Base-by-base conservation (phyloP, 495 filamentous ascomycete genomes). In the Barbatosphaeria neglecta region DNA sequence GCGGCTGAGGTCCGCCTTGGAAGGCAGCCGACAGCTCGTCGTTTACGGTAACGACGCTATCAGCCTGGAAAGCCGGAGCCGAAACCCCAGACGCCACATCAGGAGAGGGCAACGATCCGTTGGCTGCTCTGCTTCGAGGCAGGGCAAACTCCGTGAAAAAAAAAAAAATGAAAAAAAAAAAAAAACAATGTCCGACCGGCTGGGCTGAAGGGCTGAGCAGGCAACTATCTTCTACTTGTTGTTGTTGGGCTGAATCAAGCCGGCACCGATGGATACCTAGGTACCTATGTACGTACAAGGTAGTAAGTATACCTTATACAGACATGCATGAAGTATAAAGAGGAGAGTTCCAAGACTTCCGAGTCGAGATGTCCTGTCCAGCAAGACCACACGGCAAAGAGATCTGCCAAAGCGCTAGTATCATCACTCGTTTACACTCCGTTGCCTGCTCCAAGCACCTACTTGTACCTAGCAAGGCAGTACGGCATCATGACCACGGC, bases 101-200 rank as follows among this genome's bases (percentile, higher is more conserved):
- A 35, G 31, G 31, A n/a, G 31, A 11, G 6, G 31, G 13, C 31
- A 35, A n/a, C n/a, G n/a, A 35, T 35, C 13, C 16, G 31, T n/a
- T 15, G 31, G 31, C 31, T 2, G 11, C 31, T 2, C 31, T 35
- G 9, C 31, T 4, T n/a, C 13, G 31, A 15, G 5, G 31, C 31
- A 35, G 16, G 31, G 31, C 31, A 15, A 2, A 35, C 31, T 35
- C 13, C 31, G 1, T 35, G 31, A 31, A 49, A 16, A 38, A 53
- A 22, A 49, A 47, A 31, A 49, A 16, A 38, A 53, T 23, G 47
- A 47, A 31, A 49, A 16, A 38, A 53, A 22, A 49, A 47, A 50
- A 31, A 49, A 16, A 38, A 53, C 25, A 49, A 47, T 35, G 6
- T 35, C 31, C 31, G 31, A 35, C 9, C 16, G 13, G 13, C 9